A percentile compares a stretch with the other conserved stretches of the same genome.
Evolutionary conservation across 495 filamentous ascomycete genomes (phyloP).

Genomic region (Paragyromitra xinjiangensis): DNA sequence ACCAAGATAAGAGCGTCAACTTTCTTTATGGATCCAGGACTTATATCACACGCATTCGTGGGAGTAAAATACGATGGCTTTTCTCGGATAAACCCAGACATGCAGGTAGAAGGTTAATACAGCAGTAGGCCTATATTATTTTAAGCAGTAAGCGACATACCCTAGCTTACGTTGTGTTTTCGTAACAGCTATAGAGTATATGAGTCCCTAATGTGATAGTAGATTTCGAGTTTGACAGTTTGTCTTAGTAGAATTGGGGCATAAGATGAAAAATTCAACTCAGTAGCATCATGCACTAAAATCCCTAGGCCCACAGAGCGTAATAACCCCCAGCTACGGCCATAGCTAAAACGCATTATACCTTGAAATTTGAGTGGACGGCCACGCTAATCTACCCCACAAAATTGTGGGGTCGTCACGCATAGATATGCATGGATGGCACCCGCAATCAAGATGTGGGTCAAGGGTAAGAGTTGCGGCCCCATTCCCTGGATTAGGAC

Average conservation of each 20-base stretch:
- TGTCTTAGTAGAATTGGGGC: background rate
- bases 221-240: background rate
- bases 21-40: no score
- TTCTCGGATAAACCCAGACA: background rate
- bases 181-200: background rate
- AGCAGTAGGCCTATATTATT: background rate
- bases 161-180: background rate
- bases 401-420: constrained; percentile 15
- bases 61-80: background rate
- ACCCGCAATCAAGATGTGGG: background rate
- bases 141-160: background rate
- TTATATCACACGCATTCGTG: background rate
- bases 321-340: background rate
- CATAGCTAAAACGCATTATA: background rate
- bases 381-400: background rate
- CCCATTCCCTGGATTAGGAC: constrained; percentile 9
- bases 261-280: background rate
- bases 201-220: background rate
- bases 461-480: constrained; percentile 3
- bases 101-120: background rate
- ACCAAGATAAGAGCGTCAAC: background rate
- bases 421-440: background rate
- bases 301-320: background rate
- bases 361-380: background rate
- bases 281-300: background rate